Conservation (phyloP, 768 basidiomycete species). For the Lactarius akahatsu region DNA sequence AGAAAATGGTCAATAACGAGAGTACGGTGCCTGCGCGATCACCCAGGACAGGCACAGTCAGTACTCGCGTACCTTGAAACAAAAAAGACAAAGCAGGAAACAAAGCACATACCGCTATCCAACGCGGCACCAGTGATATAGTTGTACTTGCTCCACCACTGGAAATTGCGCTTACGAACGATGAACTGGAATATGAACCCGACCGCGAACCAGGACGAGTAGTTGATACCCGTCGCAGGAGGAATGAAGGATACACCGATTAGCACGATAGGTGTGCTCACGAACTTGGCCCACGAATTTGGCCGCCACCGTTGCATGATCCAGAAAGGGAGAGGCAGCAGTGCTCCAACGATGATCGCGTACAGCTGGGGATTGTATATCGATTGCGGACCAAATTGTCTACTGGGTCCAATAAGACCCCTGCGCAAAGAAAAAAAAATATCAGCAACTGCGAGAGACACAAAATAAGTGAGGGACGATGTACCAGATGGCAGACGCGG, state of each 20-base stretch:
- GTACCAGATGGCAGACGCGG: conserved; percentile 88
- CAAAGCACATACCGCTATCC: conserved; percentile 55
- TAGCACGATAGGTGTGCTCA: conserved; percentile 82
- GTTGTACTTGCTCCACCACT: conserved; percentile 94
- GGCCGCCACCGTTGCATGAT: conserved; percentile 78
- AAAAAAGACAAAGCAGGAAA: conserved; percentile 33
- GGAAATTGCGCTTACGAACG: conserved; percentile 68
- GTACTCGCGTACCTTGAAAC: background rate
- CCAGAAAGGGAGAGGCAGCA: conserved; percentile 89
- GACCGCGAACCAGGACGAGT: conserved; percentile 82
- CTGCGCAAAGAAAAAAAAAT: conserved; percentile 35
- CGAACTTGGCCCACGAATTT: conserved; percentile 72
- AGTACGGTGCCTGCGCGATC: conserved; percentile 57
- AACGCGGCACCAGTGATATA: conserved; percentile 82
- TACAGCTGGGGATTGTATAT: conserved; percentile 79
- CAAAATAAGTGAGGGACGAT: conserved; percentile 34
- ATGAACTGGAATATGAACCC: conserved; percentile 90
- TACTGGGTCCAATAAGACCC: conserved; percentile 77
- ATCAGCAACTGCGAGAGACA: background rate
- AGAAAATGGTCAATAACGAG: conserved; percentile 73
- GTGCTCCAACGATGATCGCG: conserved; percentile 72
- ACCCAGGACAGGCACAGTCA: conserved; percentile 13
- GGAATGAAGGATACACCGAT: conserved; percentile 82
- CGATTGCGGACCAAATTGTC: conserved; percentile 68
- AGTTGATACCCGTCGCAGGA: conserved; percentile 95